A percentile compares a stretch with the other conserved stretches of the same genome.
phyloP scores from a whole-genome alignment of 805 yeast species.

The Jamesozyma gamospora region DNA sequence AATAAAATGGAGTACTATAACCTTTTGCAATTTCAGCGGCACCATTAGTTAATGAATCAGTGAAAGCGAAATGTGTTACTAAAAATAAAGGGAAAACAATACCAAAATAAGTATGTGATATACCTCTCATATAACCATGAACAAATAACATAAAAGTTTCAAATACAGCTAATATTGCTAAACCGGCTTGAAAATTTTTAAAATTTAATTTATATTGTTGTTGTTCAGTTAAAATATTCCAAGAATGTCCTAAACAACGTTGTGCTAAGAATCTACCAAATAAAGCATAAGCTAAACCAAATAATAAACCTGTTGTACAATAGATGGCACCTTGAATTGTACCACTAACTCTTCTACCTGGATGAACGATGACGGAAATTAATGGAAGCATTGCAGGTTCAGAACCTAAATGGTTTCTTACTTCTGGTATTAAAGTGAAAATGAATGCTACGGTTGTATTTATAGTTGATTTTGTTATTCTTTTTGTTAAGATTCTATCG shows the following conservation, averaged over 20 bases:
- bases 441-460: constrained; percentile 35
- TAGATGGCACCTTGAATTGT: constrained; percentile 36
- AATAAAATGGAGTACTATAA: constrained; percentile 36
- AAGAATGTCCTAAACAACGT: constrained; percentile 26
- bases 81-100: constrained; percentile 40
- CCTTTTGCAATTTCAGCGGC: constrained; percentile 29
- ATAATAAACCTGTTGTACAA: constrained; percentile 33
- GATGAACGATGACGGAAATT: constrained; percentile 39
- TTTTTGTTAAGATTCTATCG: constrained; percentile 27
- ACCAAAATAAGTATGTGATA: constrained; percentile 37
- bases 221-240: constrained; percentile 23
- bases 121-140: constrained; percentile 43
- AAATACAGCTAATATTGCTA: constrained; percentile 36
- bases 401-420: constrained; percentile 29
- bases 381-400: constrained; percentile 38
- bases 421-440: constrained; percentile 32
- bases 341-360: constrained; percentile 41
- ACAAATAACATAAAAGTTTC: constrained; percentile 38
- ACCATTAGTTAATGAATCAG: constrained; percentile 28
- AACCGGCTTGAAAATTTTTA: constrained; percentile 30
- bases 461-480: constrained; percentile 32
- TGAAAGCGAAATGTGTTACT: constrained; percentile 41
- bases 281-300: constrained; percentile 36
- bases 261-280: constrained; percentile 36
- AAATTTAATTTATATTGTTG: constrained; percentile 26